A percentile compares a stretch with the other conserved stretches of the same genome.
These are phyloP conservation scores for Thelephora terrestris DNA, from an alignment of 1,284 basidiomycete species.

Conservation along the genomic window DNA sequence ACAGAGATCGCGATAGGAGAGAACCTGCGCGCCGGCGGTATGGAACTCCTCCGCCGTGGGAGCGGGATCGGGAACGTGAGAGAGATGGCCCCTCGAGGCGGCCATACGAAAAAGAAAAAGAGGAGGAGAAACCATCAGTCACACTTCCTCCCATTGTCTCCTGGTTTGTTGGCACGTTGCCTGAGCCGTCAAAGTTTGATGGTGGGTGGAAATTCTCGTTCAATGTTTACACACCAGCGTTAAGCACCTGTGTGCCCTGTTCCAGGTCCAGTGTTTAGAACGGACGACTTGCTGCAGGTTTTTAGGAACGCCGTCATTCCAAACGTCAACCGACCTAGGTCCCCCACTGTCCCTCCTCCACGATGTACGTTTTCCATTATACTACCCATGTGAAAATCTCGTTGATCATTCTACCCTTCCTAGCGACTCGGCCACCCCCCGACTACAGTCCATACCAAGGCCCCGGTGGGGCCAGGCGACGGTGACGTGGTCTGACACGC, in stretches of 20 bases:
- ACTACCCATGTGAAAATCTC: neutral
- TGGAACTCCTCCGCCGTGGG: conserved; percentile 15
- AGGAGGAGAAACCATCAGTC: conserved; percentile 40
- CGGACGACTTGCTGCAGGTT: conserved; percentile 77
- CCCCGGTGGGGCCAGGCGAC: conserved; percentile 17
- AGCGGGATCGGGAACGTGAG: conserved; percentile 11
- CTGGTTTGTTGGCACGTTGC: conserved; percentile 78
- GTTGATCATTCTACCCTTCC: neutral
- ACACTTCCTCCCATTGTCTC: conserved; percentile 61
- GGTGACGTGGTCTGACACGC: too few species aligned
- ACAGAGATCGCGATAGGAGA: conserved; percentile 23
- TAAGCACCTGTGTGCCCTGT: conserved; percentile 7
- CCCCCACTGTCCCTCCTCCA: conserved; percentile 38
- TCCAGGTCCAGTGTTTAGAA: conserved; percentile 75
- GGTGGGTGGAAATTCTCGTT: conserved; percentile 41
- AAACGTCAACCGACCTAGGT: conserved; percentile 32
- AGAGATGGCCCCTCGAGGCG: conserved; percentile 36
- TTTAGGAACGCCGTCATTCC: conserved; percentile 72
- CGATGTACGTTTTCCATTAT: conserved; percentile 20
- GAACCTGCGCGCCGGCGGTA: conserved; percentile 35
- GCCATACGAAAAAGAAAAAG: conserved; percentile 40
- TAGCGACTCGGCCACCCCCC: conserved; percentile 31
- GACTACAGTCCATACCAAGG: conserved; percentile 36
- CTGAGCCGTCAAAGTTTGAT: conserved; percentile 63
- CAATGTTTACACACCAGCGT: conserved; percentile 9